phyloP scores from a whole-genome alignment of 495 filamentous ascomycete species.

The Bathelium albidoporum region DNA sequence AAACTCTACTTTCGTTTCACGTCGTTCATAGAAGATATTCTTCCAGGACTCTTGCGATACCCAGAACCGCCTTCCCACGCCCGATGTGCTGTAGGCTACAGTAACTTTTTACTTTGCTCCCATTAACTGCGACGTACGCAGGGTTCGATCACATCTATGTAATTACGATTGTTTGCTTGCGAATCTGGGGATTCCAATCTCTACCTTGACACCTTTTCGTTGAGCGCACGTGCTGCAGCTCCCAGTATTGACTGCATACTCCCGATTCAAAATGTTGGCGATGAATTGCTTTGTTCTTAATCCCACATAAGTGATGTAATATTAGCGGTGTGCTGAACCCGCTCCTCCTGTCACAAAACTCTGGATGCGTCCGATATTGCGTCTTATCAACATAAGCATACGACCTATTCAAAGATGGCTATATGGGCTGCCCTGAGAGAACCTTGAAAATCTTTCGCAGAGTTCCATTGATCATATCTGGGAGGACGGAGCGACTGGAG shows the following conservation, averaged over 20 bases:
- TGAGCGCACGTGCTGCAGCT: neutral
- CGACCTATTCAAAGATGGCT: neutral
- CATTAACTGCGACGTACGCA: neutral
- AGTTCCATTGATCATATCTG: neutral
- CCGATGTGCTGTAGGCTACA: neutral
- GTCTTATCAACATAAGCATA: neutral
- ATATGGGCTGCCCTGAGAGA: neutral
- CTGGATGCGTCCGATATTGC: neutral
- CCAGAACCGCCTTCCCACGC: neutral
- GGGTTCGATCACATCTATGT: neutral
- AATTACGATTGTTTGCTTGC: neutral
- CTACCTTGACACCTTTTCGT: neutral
- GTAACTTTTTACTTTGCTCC: neutral
- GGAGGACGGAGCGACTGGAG: neutral
- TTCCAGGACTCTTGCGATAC: neutral
- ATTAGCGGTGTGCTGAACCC: neutral
- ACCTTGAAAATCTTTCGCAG: neutral
- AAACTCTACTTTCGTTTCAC: neutral
- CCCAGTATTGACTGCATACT: neutral
- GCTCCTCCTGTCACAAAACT: neutral
- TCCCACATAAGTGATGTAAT: neutral
- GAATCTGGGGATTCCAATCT: neutral
- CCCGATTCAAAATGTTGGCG: neutral
- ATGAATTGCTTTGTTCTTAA: neutral
- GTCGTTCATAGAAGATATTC: neutral